phyloP scores from a whole-genome alignment of 495 filamentous ascomycete genomes.

The Penicillium steckii region DNA sequence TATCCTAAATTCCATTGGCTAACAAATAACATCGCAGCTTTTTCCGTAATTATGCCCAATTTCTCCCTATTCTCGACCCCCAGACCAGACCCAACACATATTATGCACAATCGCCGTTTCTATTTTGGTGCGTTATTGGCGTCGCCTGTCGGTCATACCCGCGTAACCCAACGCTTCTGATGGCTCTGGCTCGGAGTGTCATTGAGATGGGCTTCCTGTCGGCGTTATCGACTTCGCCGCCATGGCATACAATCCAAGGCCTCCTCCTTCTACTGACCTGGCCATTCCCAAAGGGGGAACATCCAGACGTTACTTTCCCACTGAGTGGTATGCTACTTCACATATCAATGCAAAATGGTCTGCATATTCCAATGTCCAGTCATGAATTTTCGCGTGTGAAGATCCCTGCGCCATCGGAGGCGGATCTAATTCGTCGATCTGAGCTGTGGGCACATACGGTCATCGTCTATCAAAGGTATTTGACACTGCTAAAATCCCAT shows the following conservation, averaged over 20 bases:
- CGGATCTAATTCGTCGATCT: constrained; percentile 37
- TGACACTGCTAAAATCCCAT: neutral
- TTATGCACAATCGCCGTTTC: constrained; percentile 43
- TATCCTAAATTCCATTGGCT: neutral
- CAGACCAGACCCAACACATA: constrained; percentile 39
- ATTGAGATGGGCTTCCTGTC: constrained; percentile 46
- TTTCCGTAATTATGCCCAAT: constrained; percentile 44
- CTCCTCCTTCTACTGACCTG: constrained; percentile 48
- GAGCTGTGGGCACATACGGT: constrained; percentile 46
- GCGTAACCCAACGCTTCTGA: constrained; percentile 43
- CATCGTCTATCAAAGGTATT: constrained; percentile 41
- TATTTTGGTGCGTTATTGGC: constrained; percentile 52
- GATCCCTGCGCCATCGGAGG: constrained; percentile 31
- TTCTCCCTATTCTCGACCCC: constrained; percentile 46
- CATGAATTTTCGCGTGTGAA: constrained; percentile 46
- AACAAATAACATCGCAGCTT: constrained; percentile 33
- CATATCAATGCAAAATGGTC: constrained; percentile 49
- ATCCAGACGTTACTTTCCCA: constrained; percentile 41
- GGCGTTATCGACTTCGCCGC: constrained; percentile 31
- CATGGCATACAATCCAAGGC: constrained; percentile 48
- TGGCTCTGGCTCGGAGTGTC: constrained; percentile 37
- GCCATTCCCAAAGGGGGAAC: constrained; percentile 48
- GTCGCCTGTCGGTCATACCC: constrained; percentile 37
- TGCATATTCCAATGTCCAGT: constrained; percentile 48
- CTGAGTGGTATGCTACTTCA: constrained; percentile 43